These are phyloP conservation scores for Fusarium liriodendri DNA, from an alignment of 2,329 filamentous ascomycete genomes.

Conservation along the genomic window DNA sequence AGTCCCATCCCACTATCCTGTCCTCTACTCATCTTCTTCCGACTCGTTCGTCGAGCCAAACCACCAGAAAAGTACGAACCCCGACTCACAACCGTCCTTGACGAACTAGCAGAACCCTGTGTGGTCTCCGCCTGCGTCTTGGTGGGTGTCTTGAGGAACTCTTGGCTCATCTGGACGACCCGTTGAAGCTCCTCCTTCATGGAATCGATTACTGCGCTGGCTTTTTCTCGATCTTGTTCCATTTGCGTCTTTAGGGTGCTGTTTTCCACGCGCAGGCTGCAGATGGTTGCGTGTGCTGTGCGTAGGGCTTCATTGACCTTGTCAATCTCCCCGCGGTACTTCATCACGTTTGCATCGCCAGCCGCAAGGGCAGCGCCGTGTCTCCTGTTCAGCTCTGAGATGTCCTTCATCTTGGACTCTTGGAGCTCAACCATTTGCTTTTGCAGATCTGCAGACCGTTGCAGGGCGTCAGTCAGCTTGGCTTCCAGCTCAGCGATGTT, in stretches of 20 bases:
- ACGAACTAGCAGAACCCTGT: neutral
- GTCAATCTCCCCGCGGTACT: slow-evolving; percentile 62
- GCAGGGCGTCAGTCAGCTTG: slow-evolving; percentile 55
- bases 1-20: slow-evolving; percentile 68
- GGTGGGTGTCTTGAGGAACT: slow-evolving; percentile 52
- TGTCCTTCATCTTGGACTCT: slow-evolving; percentile 46
- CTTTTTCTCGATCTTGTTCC: slow-evolving; percentile 53
- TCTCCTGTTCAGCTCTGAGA: slow-evolving; percentile 51
- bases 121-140: slow-evolving; percentile 15
- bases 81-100: slow-evolving; percentile 24
- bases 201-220: slow-evolving; percentile 58
- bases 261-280: slow-evolving; percentile 60
- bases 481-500: slow-evolving; percentile 56
- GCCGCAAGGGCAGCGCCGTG: slow-evolving; percentile 62
- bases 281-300: slow-evolving; percentile 59
- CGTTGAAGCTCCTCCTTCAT: slow-evolving; percentile 65
- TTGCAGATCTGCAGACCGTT: slow-evolving; percentile 53
- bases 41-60: slow-evolving; percentile 44
- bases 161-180: slow-evolving; percentile 59
- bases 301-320: slow-evolving; percentile 58
- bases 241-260: slow-evolving; percentile 49
- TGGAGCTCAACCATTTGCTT: slow-evolving; percentile 53
- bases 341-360: slow-evolving; percentile 61
- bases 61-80: slow-evolving; percentile 42
- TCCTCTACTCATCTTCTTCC: slow-evolving; percentile 56